A percentile compares a stretch with the other conserved stretches of the same genome.
phyloP scores from a whole-genome alignment of 345 rosid species.

The Citrus mangshanensis region DNA sequence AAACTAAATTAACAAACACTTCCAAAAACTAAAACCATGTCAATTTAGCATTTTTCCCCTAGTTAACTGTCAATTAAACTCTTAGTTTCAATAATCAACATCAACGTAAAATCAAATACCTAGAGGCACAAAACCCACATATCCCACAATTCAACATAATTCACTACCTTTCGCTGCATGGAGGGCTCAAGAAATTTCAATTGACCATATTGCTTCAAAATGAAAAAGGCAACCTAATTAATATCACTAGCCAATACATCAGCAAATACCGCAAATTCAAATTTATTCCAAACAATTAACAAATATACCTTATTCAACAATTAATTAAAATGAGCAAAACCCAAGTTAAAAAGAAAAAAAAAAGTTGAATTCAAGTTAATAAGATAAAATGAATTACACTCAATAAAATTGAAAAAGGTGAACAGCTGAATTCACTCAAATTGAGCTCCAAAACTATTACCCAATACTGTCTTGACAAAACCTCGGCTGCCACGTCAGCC shows the following conservation, averaged over 20 bases:
- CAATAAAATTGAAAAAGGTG: background rate
- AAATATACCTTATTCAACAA: background rate
- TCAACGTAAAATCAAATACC: background rate
- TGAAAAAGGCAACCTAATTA: background rate
- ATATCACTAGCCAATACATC: background rate
- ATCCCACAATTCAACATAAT: background rate
- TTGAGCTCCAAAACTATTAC: slow-evolving; percentile 36
- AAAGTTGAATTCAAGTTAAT: slow-evolving; percentile 1
- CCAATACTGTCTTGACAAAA: slow-evolving; percentile 90
- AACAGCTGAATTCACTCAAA: slow-evolving; percentile 10
- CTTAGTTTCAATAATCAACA: background rate
- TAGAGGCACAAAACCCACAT: background rate
- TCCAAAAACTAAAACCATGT: background rate
- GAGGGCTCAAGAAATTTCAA: slow-evolving; percentile 6
- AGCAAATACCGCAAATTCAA: background rate
- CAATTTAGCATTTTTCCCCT: background rate
- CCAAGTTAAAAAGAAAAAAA: background rate
- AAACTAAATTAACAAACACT: background rate
- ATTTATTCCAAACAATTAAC: background rate
- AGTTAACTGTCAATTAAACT: background rate
- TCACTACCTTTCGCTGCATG: slow-evolving; percentile 3
- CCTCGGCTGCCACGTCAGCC: slow-evolving; percentile 60
- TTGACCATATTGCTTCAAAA: background rate
- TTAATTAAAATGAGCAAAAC: background rate
- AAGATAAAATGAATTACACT: slow-evolving; percentile 1